Percentiles rank a stretch among this genome's conserved stretches.
These are phyloP conservation scores for Limnomonas spitsbergensis DNA, from an alignment of 139 green algal genomes.

Conservation along the genomic window DNA sequence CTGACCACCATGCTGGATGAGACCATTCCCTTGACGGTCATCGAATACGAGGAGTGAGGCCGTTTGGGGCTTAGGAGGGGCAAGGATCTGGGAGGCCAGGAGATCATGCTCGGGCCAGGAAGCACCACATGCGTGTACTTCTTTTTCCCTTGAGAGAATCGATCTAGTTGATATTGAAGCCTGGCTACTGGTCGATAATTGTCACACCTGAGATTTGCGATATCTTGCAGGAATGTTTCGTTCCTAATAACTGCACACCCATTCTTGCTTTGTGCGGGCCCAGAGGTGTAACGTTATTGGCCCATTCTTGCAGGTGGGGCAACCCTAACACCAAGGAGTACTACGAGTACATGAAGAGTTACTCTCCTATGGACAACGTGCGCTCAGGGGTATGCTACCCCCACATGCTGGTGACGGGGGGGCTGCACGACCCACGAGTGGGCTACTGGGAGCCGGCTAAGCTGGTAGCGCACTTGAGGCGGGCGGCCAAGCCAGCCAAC, in stretches of 20 bases:
- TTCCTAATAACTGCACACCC: no score
- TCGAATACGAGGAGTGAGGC: constrained; percentile 54
- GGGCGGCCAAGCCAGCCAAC: constrained; percentile 25
- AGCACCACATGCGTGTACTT: no score
- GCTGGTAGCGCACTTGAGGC: constrained; percentile 76
- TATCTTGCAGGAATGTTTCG: no score
- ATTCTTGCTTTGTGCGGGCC: no score
- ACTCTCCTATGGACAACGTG: constrained; percentile 88
- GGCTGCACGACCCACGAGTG: constrained; percentile 81
- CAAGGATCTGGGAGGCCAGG: no score
- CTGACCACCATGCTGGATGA: constrained; percentile 76
- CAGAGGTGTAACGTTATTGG: constrained; percentile 6
- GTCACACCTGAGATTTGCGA: no score
- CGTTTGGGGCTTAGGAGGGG: constrained; percentile 33
- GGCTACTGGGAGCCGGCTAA: constrained; percentile 80
- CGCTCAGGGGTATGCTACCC: constrained; percentile 67
- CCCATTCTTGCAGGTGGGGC: constrained; percentile 33
- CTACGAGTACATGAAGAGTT: constrained; percentile 85
- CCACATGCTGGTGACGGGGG: constrained; percentile 78
- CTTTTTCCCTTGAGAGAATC: no score
- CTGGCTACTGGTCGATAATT: no score
- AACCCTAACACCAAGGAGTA: constrained; percentile 65
- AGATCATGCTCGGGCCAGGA: no score
- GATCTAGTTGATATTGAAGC: no score
- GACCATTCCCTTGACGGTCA: constrained; percentile 77